These are phyloP conservation scores for Nitzschia palea DNA, from an alignment of 108 stramenopile species.

Conservation along the genomic window DNA sequence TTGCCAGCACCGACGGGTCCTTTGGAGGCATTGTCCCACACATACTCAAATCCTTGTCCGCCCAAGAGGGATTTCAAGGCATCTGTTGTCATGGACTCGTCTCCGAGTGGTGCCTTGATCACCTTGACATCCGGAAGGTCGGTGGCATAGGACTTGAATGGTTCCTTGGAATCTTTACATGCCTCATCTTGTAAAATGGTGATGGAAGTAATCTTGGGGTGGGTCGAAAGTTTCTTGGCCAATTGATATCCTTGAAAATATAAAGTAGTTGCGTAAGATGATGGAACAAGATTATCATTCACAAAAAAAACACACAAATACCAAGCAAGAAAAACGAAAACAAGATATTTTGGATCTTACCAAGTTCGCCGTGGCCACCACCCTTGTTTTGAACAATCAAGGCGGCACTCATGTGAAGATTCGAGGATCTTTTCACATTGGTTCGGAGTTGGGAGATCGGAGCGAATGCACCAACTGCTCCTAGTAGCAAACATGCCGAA, in stretches of 20 bases:
- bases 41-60: conserved; percentile 66
- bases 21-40: conserved; percentile 87
- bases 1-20: conserved; percentile 67
- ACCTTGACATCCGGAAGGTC: conserved; percentile 76
- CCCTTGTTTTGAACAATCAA: conserved; percentile 90
- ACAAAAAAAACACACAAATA: no score
- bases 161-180: conserved; percentile 69
- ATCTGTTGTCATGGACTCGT: conserved; percentile 69
- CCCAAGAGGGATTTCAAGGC: conserved; percentile 48
- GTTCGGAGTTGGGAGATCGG: background rate
- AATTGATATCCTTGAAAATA: conserved; percentile 58
- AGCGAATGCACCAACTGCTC: background rate
- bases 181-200: conserved; percentile 86
- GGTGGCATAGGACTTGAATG: conserved; percentile 70
- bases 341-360: conserved; percentile 24
- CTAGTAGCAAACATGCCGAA: no score
- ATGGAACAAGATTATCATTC: background rate
- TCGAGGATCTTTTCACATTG: background rate
- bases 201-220: conserved; percentile 72
- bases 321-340: no score
- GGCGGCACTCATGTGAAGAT: conserved; percentile 37
- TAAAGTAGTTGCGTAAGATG: background rate
- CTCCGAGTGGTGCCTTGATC: conserved; percentile 65
- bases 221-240: conserved; percentile 57
- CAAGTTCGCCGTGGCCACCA: conserved; percentile 84